Conservation (phyloP, 2,329 filamentous ascomycete species). For the Conoideocrella luteorostrata region DNA sequence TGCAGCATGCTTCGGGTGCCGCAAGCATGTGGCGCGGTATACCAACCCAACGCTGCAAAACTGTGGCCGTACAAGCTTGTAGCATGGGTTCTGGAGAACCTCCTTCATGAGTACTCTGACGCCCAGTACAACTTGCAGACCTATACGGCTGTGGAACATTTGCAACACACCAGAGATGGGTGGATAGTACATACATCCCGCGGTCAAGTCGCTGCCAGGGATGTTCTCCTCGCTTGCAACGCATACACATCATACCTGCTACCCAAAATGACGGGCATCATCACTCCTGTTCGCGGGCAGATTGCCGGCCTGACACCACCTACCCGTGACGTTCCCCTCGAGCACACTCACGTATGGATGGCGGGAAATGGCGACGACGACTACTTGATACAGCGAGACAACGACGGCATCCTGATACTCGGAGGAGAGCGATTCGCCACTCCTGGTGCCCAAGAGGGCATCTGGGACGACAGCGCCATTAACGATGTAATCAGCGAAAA, state of each 20-base stretch:
- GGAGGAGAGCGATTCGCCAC: conserved; percentile 62
- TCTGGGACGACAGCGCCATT: conserved; percentile 53
- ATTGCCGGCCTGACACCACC: conserved; percentile 61
- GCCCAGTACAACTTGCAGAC: conserved; percentile 66
- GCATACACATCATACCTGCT: conserved; percentile 74
- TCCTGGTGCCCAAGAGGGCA: conserved; percentile 38
- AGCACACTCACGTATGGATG: conserved; percentile 59
- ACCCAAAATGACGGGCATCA: conserved; percentile 60
- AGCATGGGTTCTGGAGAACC: conserved; percentile 58
- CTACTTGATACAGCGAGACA: conserved; percentile 66
- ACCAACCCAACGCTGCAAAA: conserved; percentile 59
- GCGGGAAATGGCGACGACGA: conserved; percentile 50
- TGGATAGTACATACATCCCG: conserved; percentile 64
- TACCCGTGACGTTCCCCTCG: conserved; percentile 29
- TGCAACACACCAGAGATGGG: conserved; percentile 30
- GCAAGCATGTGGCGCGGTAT: conserved; percentile 54
- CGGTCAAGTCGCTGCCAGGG: conserved; percentile 55
- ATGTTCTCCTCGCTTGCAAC: conserved; percentile 75
- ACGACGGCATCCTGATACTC: conserved; percentile 54
- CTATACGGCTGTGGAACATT: conserved; percentile 54
- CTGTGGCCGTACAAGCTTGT: conserved; percentile 85
- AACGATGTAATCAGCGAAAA: conserved; percentile 50
- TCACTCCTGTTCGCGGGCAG: conserved; percentile 72
- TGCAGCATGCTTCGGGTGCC: conserved; percentile 50
- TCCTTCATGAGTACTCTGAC: conserved; percentile 35